Evolutionary conservation across 179 eudicot genomes (phyloP), one percentile per base, ranked within the genome.

Genomic region (Patellifolia procumbens): DNA sequence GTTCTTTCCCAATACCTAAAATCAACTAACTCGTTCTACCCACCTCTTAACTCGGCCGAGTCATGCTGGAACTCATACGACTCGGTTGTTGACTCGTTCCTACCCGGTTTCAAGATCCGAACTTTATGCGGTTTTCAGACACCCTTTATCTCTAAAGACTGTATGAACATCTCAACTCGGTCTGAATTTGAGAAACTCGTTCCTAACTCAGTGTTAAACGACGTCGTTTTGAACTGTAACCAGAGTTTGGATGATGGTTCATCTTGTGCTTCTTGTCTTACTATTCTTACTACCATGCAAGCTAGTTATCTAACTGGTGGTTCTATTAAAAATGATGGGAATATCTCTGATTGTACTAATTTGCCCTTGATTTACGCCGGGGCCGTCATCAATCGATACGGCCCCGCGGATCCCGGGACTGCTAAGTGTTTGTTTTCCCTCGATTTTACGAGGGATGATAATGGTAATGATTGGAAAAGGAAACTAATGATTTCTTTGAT

Each of bases 351-450:
- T 79, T 94, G 98, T 65, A 81, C 85, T 16, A 89, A 88, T 22
- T 87, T 87, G 24, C 88, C 90, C 0, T 83, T 81, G 7, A 89
- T 94, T 22, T 94, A 94, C 59, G 92, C 86, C 1, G 97, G 90
- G 1, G 97, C 85, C 0, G 56, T 89, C 19, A 82, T 83, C 1
- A 94, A 94, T 74, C 76, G 45, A 0, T 86, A 76, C 10, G 98
- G 98, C 4, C 98, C 98, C 5, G 77, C 91, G 13, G 91, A 94
- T 78, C 74, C 78, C 35, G 96, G 92, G 53, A 92, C 97, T 1
- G 85, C 87, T 0, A 64, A 80, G 22, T 94, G 98, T 48, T 73
- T 94, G 74, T 91, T 94, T 59, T 74, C 85, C 11, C 83, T 94
- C 26, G 78, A 79, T 74, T 75, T 85, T 35, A 48, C 74, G 42